Evolutionary conservation across 306 rosid species (phyloP).

Genomic region (Cajanus cajan): DNA sequence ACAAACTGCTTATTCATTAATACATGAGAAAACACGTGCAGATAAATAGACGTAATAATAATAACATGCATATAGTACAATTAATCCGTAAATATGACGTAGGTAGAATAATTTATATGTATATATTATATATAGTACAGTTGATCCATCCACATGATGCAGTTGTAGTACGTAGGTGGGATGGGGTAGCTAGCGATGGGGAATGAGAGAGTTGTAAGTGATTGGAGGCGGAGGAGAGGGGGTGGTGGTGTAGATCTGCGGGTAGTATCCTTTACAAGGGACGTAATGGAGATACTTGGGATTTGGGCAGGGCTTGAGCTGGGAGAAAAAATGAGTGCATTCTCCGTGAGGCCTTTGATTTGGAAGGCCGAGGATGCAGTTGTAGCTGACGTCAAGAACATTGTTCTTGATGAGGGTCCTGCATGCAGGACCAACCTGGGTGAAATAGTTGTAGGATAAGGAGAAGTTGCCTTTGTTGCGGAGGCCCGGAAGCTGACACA

Average conservation of each 20-base stretch:
- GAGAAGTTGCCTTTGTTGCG: conserved; percentile 7
- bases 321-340: conserved; percentile 30
- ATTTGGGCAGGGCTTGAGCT: conserved; percentile 30
- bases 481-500: conserved; percentile 45
- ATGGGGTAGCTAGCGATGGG: background rate
- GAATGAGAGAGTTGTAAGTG: conserved; percentile 33
- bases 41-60: too few relatives aligned
- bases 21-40: background rate
- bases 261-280: conserved; percentile 38
- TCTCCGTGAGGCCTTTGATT: conserved; percentile 36
- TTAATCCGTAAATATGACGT: too few relatives aligned
- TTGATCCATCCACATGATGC: background rate
- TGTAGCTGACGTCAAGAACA: conserved; percentile 31
- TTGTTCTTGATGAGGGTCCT: conserved; percentile 23
- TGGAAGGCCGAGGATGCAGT: conserved; percentile 52
- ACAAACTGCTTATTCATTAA: background rate
- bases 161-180: background rate
- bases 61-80: too few relatives aligned
- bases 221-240: conserved; percentile 23
- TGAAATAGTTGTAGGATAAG: conserved; percentile 48
- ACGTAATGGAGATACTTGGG: conserved; percentile 7
- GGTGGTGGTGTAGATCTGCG: background rate
- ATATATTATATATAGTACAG: background rate
- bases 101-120: too few relatives aligned
- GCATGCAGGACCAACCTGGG: conserved; percentile 56